phyloP scores from a whole-genome alignment of 768 basidiomycete genomes.

The Pulveroboletus ravenelii region DNA sequence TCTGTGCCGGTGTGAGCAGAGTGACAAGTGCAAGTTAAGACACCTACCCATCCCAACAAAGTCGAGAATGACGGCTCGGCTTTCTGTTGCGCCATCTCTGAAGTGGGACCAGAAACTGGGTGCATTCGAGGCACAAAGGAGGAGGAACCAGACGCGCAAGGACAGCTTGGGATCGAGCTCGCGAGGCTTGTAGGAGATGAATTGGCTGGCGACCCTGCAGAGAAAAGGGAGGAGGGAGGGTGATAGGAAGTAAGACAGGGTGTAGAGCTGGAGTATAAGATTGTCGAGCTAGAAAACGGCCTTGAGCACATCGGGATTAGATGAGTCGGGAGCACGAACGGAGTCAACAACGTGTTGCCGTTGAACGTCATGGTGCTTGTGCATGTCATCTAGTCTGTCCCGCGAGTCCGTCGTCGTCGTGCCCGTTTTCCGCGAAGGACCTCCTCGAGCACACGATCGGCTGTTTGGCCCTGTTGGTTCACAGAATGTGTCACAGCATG shows the following conservation, averaged over 20 bases:
- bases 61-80: constrained; percentile 66
- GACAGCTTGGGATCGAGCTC: constrained; percentile 61
- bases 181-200: constrained; percentile 61
- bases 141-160: constrained; percentile 62
- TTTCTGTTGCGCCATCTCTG: constrained; percentile 46
- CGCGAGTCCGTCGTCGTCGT: constrained; percentile 13
- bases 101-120: constrained; percentile 61
- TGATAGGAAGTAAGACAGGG: constrained; percentile 72
- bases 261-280: constrained; percentile 67
- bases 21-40: background rate
- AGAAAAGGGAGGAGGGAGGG: constrained; percentile 47
- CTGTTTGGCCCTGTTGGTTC: constrained; percentile 30
- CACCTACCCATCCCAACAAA: constrained; percentile 73
- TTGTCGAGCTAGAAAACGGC: constrained; percentile 52
- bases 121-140: constrained; percentile 55
- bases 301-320: constrained; percentile 6
- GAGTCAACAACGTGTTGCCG: constrained; percentile 67
- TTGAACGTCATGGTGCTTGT: constrained; percentile 59
- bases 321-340: constrained; percentile 35
- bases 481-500: background rate
- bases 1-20: constrained; percentile 33
- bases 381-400: constrained; percentile 44
- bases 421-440: constrained; percentile 1
- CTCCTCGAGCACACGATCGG: background rate
- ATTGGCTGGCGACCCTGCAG: constrained; percentile 53